Base-by-base conservation (phyloP, 306 rosid species). In the Luffa aegyptiaca region DNA sequence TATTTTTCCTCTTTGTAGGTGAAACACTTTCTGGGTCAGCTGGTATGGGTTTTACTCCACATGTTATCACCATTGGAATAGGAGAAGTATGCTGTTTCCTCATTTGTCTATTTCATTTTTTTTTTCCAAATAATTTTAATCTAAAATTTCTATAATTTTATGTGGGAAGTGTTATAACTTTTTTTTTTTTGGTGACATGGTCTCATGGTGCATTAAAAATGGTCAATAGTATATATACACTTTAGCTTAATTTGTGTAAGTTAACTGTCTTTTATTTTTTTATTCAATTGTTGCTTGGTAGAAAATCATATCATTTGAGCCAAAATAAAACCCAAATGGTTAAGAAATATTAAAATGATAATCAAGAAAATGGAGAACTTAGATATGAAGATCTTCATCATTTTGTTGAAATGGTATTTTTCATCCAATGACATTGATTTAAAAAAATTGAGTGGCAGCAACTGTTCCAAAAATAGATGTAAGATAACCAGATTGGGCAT, bases 21-120 rank as follows among this genome's bases (percentile, higher is more conserved):
- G 90, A 82, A 84, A 80, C 86, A 88, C 87, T 93, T 80, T 90
- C 96, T 85, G 93, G 91, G 68, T 87, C 99, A 16, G 97, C 98
- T 64, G 98, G 98, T 70, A 91, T 87, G 87, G 97, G 98, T 76
- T 93, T 93, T 82, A 88, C 96, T 59, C 94, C 99, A 39, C 99
- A 96, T 86, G 85, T 96, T 81, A 93, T 96, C 88, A 85, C 90
- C 81, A 78, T 93, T 81, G 94, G 89, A 53, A 51, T 89, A 64
- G 97, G 99, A 90, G 99, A 96, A 86, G 99, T 95, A 90, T 78
- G 87, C 16, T 36, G 16, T 49, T 79, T 56, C 66, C 73, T 56
- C 68, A 55, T 74, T 72, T 73, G 20, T 62, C 33, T 58, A 17
- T 58, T 59, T 61, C 72, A 31, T 33, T 37, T 6, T 36, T 46